Base-by-base conservation (phyloP, 1,284 basidiomycete genomes). In the Leucoagaricus sp. region DNA sequence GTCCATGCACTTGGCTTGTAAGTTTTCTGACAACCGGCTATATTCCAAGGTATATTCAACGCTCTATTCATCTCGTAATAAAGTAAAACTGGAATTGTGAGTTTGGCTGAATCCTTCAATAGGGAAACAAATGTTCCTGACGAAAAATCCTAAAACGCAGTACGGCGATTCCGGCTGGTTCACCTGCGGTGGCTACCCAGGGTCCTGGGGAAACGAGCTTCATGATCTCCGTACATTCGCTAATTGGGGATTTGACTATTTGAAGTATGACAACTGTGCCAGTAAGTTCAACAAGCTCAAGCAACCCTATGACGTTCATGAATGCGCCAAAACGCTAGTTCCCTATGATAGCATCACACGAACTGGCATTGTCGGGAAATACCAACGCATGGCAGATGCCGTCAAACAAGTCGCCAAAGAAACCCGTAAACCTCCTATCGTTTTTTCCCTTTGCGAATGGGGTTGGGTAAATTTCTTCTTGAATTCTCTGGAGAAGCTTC, bases 391-490 rank as follows among this genome's bases (percentile, higher is more conserved):
- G 83, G 72, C 80, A 10, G 70, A 79, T 49, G 83, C 83, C 31
- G 79, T 85, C 57, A 64, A 69, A 3, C 66, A 75, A 45, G 69
- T 82, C 8, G 73, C 79, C 15, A 66, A 69, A 59, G 64, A 66
- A 13, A 75, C 76, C 10, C 74, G 76, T 0, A 78, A 75, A 49
- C 67, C 73, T 0, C 80, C 83, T 9, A 64, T 85, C 6, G 67
- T 82, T 17, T 73, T 80, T 54, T 83, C 81, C 6, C 61, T 85
- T 21, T 85, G 83, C 63, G 74, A 84, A 61, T 85, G 83, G 83
- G 83, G 83, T 41, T 71, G 77, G 64, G 82, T 84, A 69, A 58
- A 75, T 71, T 38, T 4, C 6, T 41, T 25, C 46, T 26, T 26
- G 17, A 55, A 25, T 36, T 56, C 41, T 45, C 42, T 33, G 13